Evolutionary conservation across 371 early-diverging fungal genomes (phyloP), one percentile per base, ranked within the genome.

Genomic region (Rhizopus sp.): DNA sequence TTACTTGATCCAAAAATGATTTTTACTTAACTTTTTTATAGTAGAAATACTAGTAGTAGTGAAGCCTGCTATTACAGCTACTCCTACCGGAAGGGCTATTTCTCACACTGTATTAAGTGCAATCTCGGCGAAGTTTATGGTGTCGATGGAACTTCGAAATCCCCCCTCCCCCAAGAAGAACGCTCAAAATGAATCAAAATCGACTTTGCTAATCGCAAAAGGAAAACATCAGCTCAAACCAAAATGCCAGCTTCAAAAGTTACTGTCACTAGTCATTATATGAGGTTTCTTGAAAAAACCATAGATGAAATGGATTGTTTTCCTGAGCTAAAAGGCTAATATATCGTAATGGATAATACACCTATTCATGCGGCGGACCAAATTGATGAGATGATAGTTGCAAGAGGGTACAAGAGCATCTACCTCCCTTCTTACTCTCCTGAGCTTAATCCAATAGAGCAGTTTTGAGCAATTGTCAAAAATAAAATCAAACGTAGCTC

Each of bases 401-500:
- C 32, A 58, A 31, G 58, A 41, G 63, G 57, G 23, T 63, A 58
- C 57, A 49, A 31, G n/a, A 57, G 56, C 32, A 34, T 57, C 37
- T 60, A 51, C 47, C 52, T 64, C n/a, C n/a, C 60, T 40, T 38
- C 49, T 39, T 48, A 35, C 47, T 55, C 48, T 33, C 54, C 44
- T 32, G 31, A 53, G 34, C 33, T 56, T 41, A 47, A 56, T 56
- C 56, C 56, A 30, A 56, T 56, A 33, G 56, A 56, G 49, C 39
- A 56, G 44, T 35, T 37, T 48, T 56, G 38, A 47, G 16, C 56
- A 55, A 56, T 50, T 57, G 56, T 62, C 60, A 72, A 35, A 66
- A 56, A 5, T 64, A 56, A 32, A 63, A 66, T 56, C 35, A 63
- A 45, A 55, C 75, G 55, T 38, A 51, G 57, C 52, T 10, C 7